Conservation (phyloP, 1,284 basidiomycete genomes). For the Tetrapyrgos nigripes region DNA sequence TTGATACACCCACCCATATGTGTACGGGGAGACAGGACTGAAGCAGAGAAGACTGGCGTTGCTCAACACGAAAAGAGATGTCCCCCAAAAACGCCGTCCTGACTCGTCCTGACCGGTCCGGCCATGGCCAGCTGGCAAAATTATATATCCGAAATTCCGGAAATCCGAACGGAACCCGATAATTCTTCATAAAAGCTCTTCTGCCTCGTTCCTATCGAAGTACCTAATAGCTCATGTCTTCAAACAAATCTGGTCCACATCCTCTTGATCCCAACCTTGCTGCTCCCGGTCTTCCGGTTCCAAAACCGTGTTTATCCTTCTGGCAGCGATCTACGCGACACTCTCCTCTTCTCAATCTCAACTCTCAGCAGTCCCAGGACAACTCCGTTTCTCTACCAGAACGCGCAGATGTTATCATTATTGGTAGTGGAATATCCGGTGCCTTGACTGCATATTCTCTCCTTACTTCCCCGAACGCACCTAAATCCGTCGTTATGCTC, state of each 20-base stretch:
- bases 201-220: too few relatives aligned
- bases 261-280: constrained; percentile 5
- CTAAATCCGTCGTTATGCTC: constrained; percentile 21
- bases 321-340: constrained; percentile 22
- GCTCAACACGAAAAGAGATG: too few relatives aligned
- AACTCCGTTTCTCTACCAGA: constrained; percentile 5
- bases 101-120: not conserved
- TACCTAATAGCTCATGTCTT: too few relatives aligned
- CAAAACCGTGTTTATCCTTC: constrained; percentile 21
- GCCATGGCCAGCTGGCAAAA: not conserved
- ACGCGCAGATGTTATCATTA: constrained; percentile 21
- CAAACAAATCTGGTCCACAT: not conserved
- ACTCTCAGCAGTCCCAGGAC: not conserved
- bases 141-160: not conserved
- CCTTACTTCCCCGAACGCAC: constrained; percentile 18
- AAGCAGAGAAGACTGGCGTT: too few relatives aligned
- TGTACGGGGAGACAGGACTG: too few relatives aligned
- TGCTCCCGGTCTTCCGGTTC: constrained; percentile 18
- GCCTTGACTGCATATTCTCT: constrained; percentile 22
- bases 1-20: too few relatives aligned
- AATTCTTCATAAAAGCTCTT: too few relatives aligned
- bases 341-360: constrained; percentile 8
- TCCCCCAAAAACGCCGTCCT: too few relatives aligned
- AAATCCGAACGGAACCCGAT: too few relatives aligned
- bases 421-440: constrained; percentile 22